Evolutionary conservation across 345 rosid genomes (phyloP).

Genomic region (Boechera retrofracta): DNA sequence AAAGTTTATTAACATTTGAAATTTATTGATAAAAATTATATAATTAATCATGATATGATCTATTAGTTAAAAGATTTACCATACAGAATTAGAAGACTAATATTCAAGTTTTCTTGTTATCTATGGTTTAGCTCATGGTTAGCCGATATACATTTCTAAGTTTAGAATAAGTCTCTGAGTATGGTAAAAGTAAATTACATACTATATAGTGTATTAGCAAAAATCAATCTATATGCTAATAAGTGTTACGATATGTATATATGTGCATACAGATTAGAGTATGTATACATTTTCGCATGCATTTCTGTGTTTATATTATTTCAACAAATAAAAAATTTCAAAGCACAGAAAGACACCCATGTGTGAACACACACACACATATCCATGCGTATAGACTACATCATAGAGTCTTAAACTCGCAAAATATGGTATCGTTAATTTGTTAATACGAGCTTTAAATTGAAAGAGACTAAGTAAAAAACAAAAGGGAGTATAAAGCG

Average conservation of each 20-base stretch:
- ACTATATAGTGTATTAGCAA: too few species aligned
- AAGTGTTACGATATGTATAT: neutral
- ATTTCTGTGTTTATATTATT: constrained; percentile 7
- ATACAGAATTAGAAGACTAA: neutral
- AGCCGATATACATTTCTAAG: neutral
- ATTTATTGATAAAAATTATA: too few species aligned
- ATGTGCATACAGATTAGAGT: neutral
- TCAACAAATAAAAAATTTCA: neutral
- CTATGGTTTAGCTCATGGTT: neutral
- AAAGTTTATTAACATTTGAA: too few species aligned
- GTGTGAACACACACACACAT: constrained; percentile 8
- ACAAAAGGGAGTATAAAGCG: constrained; percentile 1
- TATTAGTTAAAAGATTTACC: too few species aligned
- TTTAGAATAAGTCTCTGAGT: neutral
- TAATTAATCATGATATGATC: too few species aligned
- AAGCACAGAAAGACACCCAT: constrained; percentile 22
- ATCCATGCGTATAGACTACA: constrained; percentile 21
- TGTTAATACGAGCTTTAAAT: neutral
- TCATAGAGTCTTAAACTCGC: neutral
- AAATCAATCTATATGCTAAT: too few species aligned
- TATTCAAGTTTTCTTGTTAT: neutral
- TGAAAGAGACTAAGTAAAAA: neutral
- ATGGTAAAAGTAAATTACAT: neutral
- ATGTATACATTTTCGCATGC: neutral
- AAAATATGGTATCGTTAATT: neutral